Base-by-base conservation (phyloP, 1,284 basidiomycete species). In the Rhodotorula sp. region DNA sequence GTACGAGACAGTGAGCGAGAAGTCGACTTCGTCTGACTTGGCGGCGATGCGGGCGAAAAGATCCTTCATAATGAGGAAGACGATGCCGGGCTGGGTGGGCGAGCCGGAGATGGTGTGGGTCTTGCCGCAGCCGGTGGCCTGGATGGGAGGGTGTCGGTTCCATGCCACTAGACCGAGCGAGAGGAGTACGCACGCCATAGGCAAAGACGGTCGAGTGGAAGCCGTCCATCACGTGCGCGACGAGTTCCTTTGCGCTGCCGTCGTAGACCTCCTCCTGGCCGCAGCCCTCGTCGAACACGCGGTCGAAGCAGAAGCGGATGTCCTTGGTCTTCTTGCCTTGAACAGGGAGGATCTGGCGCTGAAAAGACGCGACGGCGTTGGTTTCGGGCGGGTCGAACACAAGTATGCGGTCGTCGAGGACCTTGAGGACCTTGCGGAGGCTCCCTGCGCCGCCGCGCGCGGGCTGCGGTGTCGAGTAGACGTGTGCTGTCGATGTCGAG, bases 91-190 rank as follows among this genome's bases (percentile, higher is more conserved):
- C 81, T 95, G 90, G 29, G 82, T 80, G 62, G 90, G 88, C 39
- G 90, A 90, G 71, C 95, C 95, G 79, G 93, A 96, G 80, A 97
- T 97, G 39, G 95, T 98, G 82, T 97, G 94, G 19, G 95, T 98
- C 83, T 98, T 98, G 71, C 95, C 95, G 81, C 95, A 97, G 27
- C 95, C 95, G 21, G 95, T 97, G 29, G 95, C 95, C 94, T 97
- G 22, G 8, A 19, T 2, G 29, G 3, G 34, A 32, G 53, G 25
- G 29, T 22, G 34, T 58, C 4, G 21, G 29, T 21, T 7, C 8
- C 32, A 15, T 1, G 15, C 7, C n/a, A 10, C 9, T 17, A 17
- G 8, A 21, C 13, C 41, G 50, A 37, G 34, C 50, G 29, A 32
- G 50, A 54, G 22, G 48, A n/a, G n/a, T n/a, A 85, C 92, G 82